A percentile compares a stretch with the other conserved stretches of the same genome.
phyloP scores from a whole-genome alignment of 371 early-diverging fungal genomes.

The Vittaforma corneae region DNA sequence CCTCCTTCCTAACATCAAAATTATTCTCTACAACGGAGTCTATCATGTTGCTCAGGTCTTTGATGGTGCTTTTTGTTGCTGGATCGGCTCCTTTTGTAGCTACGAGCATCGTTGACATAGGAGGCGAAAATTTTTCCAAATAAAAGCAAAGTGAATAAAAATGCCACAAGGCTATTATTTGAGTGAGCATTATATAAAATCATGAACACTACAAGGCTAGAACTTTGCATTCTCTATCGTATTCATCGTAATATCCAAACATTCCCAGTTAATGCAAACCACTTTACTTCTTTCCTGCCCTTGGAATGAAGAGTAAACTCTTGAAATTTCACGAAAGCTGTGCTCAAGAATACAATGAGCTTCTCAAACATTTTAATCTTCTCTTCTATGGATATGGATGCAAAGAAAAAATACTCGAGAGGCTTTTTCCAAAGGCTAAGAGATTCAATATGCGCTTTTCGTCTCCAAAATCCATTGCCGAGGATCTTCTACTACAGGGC shows the following conservation, averaged over 20 bases:
- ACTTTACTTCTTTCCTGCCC: too few relatives aligned
- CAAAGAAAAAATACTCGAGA: constrained; percentile 37
- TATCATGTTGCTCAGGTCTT: constrained; percentile 31
- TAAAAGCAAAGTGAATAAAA: too few relatives aligned
- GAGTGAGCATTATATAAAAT: too few relatives aligned
- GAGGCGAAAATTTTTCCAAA: background rate
- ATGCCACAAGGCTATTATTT: too few relatives aligned
- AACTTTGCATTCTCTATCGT: too few relatives aligned
- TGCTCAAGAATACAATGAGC: constrained; percentile 29
- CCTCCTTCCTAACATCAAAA: constrained; percentile 32
- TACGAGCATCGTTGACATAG: constrained; percentile 35
- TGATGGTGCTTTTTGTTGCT: constrained; percentile 17
- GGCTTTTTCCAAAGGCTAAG: constrained; percentile 47
- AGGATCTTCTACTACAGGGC: constrained; percentile 7
- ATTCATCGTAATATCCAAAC: too few relatives aligned
- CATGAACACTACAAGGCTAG: too few relatives aligned
- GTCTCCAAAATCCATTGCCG: constrained; percentile 5
- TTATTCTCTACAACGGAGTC: constrained; percentile 34
- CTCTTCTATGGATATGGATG: constrained; percentile 56
- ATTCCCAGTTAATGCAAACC: too few relatives aligned
- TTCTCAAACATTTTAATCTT: constrained; percentile 47
- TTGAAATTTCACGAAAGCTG: constrained; percentile 41
- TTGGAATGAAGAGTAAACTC: constrained; percentile 14
- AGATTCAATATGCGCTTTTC: constrained; percentile 32
- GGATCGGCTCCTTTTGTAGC: constrained; percentile 26